Base-by-base conservation (phyloP, 1,139 yeast genomes). In the Debaryomyces subglobosus region DNA sequence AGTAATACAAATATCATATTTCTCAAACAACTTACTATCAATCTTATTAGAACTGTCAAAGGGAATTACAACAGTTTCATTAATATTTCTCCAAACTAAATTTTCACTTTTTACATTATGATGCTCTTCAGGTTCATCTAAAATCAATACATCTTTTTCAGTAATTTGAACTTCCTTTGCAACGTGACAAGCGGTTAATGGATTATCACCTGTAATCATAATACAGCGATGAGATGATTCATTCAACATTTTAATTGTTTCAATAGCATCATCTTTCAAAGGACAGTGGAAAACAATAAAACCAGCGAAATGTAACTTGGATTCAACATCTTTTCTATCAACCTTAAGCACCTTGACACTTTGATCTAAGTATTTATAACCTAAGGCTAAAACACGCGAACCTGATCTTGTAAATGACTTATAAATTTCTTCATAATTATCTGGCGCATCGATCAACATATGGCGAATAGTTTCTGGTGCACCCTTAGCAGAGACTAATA, bases 191-290 rank as follows among this genome's bases (percentile, higher is more conserved):
- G 99, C 99, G 55, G 99, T 94, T 64, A 94, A 81, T 33, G 99
- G 98, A 68, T 94, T 95, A 70, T 94, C 99, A 76, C 99, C 99
- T 50, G 99, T 94, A 61, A 95, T 95, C 99, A 94, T 94, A 44
- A 95, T 84, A 67, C 87, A 85, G 66, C 99, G 90, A 67, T 94
- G 99, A 48, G 95, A 85, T 1, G 97, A 91, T 64, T 91, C 96
- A 67, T 90, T 94, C 68, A 94, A 80, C 97, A 91, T 92, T 63
- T 84, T 77, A 58, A 94, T 86, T 43, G 97, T 87, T 58, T 85
- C 94, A 64, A 89, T 75, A 37, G 99, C 99, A 72, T 94, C 99
- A 40, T 79, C 79, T 68, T 94, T 94, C 78, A 94, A 82, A 33
- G 99, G 99, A 74, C 98, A 92, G 65, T 90, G 96, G 87, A 94